phyloP scores from a whole-genome alignment of 257 asterid species.

The Osmanthus fragrans region DNA sequence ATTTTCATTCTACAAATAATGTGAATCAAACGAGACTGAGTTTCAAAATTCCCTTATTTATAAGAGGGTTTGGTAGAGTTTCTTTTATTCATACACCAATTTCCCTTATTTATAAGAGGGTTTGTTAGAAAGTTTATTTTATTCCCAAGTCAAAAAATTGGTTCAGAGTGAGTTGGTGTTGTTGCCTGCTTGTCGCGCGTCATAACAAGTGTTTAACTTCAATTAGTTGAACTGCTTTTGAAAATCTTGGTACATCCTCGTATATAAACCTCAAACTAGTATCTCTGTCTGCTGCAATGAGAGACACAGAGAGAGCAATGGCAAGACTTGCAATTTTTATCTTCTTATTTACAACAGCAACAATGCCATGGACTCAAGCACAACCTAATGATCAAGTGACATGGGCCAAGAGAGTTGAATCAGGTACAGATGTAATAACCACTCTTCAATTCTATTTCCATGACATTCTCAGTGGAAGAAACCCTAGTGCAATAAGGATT shows the following conservation, averaged over 20 bases:
- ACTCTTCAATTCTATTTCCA: slow-evolving; percentile 78
- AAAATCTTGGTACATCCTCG: background rate
- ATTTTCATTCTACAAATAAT: too few species aligned
- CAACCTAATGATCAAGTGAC: slow-evolving; percentile 24
- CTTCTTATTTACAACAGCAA: slow-evolving; percentile 9
- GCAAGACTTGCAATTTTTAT: slow-evolving; percentile 2
- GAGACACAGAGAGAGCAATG: slow-evolving; percentile 28
- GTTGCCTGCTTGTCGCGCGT: too few species aligned
- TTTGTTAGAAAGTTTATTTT: background rate
- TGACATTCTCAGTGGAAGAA: slow-evolving; percentile 61
- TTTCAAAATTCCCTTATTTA: too few species aligned
- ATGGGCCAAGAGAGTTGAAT: slow-evolving; percentile 54
- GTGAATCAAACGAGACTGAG: too few species aligned
- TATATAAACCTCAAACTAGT: slow-evolving; percentile 8
- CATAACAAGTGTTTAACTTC: background rate
- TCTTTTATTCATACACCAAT: background rate
- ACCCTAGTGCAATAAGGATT: slow-evolving; percentile 51
- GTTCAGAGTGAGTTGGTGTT: too few species aligned
- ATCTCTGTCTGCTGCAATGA: background rate
- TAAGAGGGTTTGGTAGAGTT: background rate
- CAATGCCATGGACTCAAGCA: slow-evolving; percentile 22
- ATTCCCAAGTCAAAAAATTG: background rate
- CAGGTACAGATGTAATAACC: slow-evolving; percentile 53
- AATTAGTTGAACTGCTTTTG: slow-evolving; percentile 27
- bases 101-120: background rate